Base-by-base conservation (phyloP, 352 stramenopile genomes). In the Aphanomyces astaci region DNA sequence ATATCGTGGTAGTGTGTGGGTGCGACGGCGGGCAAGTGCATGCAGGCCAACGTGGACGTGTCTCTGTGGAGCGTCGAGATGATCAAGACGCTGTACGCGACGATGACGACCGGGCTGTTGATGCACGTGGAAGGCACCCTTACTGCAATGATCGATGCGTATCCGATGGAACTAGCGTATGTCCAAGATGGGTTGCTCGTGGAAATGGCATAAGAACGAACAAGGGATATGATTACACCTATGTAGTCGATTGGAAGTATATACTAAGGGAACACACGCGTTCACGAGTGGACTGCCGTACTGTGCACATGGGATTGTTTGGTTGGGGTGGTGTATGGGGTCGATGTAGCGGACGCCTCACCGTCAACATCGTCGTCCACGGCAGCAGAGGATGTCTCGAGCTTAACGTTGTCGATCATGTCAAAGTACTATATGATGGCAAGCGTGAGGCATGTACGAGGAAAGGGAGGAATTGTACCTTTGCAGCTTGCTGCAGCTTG, bases 51-150 rank as follows among this genome's bases (percentile, higher is more conserved):
- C 4, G 75, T 94, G 17, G 72, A 86, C 36, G 82, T 75, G 54
- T 87, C 62, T 5, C 25, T 90, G 33, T 80, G 92, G 69, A 90
- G 74, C 24, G 76, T 81, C 7, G 86, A 92, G 64, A 80, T 85
- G 49, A 90, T 94, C 65, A 79, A 79, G 4, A 82, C 82, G 22
- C 76, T 94, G 25, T 88, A 90, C 63, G 81, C 76, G 46, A 85
- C 84, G 3, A 75, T 86, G 45, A 90, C 81, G 13, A 79, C 82
- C 15, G 86, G 83, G 1, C 64, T 94, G 31, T 52, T 94, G 27
- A 90, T 94, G 84, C 75, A 78, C 40, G 81, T 94, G 30, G 90
- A 94, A 66, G 86, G 86, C 28, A 92, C 78, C 24, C 87, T 94
- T 48, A 72, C 72, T 30, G 78, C 80, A 10, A 80, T 80, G 3